These are phyloP conservation scores for Saprolegnia parasitica DNA, from an alignment of 352 stramenopile genomes.

Conservation along the genomic window DNA sequence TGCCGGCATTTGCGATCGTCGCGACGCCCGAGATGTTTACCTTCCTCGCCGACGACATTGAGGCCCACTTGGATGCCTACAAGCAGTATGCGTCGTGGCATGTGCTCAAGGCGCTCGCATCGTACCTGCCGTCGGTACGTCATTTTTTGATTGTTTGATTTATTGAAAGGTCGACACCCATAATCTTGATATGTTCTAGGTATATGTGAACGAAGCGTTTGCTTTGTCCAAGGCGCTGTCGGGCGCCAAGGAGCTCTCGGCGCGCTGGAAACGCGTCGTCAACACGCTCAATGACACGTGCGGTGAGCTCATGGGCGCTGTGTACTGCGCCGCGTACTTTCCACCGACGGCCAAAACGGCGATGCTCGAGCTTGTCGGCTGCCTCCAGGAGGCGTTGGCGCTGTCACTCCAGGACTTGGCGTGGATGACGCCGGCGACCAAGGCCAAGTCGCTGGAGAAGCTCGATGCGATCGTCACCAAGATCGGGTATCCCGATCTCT, in stretches of 20 bases:
- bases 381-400: slow-evolving; percentile 75
- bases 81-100: slow-evolving; percentile 25
- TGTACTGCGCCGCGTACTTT: slow-evolving; percentile 66
- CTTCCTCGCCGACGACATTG: slow-evolving; percentile 10
- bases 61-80: slow-evolving; percentile 1
- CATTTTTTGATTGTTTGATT: too few relatives aligned
- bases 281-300: slow-evolving; percentile 49
- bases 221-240: slow-evolving; percentile 80
- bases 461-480: slow-evolving; percentile 74
- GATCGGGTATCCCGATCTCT: slow-evolving; percentile 62
- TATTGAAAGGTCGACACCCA: not conserved
- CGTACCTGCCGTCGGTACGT: slow-evolving; percentile 3
- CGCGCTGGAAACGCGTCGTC: slow-evolving; percentile 88
- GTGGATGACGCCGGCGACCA: slow-evolving; percentile 87
- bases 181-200: not conserved
- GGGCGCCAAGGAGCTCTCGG: slow-evolving; percentile 82
- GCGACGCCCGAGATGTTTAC: slow-evolving; percentile 54
- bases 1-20: slow-evolving; percentile 38
- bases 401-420: slow-evolving; percentile 68
- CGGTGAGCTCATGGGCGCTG: slow-evolving; percentile 56
- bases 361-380: slow-evolving; percentile 82
- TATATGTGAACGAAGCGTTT: slow-evolving; percentile 85
- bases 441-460: slow-evolving; percentile 80
- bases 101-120: not conserved
- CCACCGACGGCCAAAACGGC: slow-evolving; percentile 44